Conservation (phyloP, 176 grass and related monocot species). For the sorghum (Sorghum bicolor) region Sorghum_bicolor_NCBIv3 NC_012879.2:1294001-1294500, state of each 20-base stretch:
- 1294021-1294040: too few relatives aligned
- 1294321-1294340: too few relatives aligned
- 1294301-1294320: background rate
- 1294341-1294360: background rate
- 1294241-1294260: background rate
- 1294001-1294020: background rate
- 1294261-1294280: background rate
- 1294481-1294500: background rate
- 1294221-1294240: slow-evolving; percentile 21
- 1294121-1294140: slow-evolving; percentile 21
- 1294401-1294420: slow-evolving; percentile 34
- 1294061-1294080: slow-evolving; percentile 27
- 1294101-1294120: slow-evolving; percentile 33
- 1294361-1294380: background rate
- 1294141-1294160: background rate
- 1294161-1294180: slow-evolving; percentile 9
- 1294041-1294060: slow-evolving; percentile 39
- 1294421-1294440: slow-evolving; percentile 39
- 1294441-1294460: background rate
- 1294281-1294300: background rate
- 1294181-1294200: background rate
- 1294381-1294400: slow-evolving; percentile 50
- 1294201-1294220: background rate
- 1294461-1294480: too few relatives aligned
- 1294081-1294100: slow-evolving; percentile 55